Evolutionary conservation across 805 yeast species (phyloP), one percentile per base, ranked within the genome.

Genomic region (Candida chilensis): DNA sequence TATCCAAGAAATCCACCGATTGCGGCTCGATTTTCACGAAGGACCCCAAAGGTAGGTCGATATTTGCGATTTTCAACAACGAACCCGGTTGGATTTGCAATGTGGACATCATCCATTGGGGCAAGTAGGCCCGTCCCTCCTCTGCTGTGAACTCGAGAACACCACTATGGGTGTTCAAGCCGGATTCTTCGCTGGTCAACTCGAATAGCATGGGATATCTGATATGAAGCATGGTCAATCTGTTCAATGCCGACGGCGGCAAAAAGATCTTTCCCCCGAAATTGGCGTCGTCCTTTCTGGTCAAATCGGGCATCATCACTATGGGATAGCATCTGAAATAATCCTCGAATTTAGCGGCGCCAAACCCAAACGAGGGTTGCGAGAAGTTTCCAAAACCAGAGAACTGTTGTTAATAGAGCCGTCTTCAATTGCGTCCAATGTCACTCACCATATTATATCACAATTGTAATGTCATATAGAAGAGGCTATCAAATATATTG

Each of bases 1-100:
- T 92, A 29, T 92, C 96, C 35, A 92, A 64, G 45, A 92, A 92
- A 42, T 87, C 95, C 2, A 78, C 88, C 6, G 92, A 78, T 51
- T 92, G 99, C 1, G 99, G 98, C 55, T 92, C 95, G 31, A 92
- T 71, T 53, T 86, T 88, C 17, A 90, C 96, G 58, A 85, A 92
- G 17, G 66, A 64, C 6, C 98, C 99, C 40, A 78, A 67, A 9
- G 92, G 90, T 28, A 92, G 64, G 50, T 86, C 94, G 16, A 86
- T 75, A 28, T 76, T 75, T 27, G 78, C 67, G 24, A 94, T 70
- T 38, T 79, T 78, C 12, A 92, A 60, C 35, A 92, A 60, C n/a
- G 83, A 70, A 0, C 97, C 97, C 0, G 95, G 83, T 29, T 70
- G 69, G 5, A 83, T 57, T 20, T 65, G 63, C 22, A 92, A 57